Evolutionary conservation across 176 grass and related monocot species (phyloP).

Genomic region (Olyra latifolia): DNA sequence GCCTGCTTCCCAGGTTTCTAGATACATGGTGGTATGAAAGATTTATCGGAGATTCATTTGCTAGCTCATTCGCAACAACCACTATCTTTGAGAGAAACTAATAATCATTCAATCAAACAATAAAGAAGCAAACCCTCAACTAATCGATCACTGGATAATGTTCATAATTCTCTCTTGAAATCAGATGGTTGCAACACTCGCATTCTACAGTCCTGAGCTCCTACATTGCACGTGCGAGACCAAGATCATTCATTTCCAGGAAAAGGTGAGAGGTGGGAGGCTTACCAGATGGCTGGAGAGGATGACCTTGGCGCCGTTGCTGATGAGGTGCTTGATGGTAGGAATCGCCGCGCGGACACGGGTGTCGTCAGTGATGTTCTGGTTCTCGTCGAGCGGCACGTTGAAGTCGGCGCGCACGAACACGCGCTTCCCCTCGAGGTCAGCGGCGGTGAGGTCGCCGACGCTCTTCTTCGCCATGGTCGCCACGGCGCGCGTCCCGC

Average conservation of each 20-base stretch:
- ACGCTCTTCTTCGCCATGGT: slow-evolving; percentile 73
- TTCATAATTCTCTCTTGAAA: neutral
- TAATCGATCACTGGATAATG: neutral
- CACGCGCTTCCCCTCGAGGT: slow-evolving; percentile 70
- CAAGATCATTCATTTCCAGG: neutral
- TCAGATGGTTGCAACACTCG: neutral
- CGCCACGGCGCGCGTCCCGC: slow-evolving; percentile 45
- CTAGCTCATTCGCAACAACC: neutral
- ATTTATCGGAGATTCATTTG: neutral
- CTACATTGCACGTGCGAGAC: slow-evolving; percentile 13
- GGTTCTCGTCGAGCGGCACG: slow-evolving; percentile 66
- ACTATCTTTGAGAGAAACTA: neutral
- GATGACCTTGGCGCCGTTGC: slow-evolving; percentile 69
- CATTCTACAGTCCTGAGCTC: neutral
- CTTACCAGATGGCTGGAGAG: slow-evolving; percentile 74
- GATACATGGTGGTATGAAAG: neutral
- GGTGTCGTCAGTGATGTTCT: slow-evolving; percentile 76
- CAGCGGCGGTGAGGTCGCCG: slow-evolving; percentile 55
- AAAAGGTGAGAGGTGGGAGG: neutral
- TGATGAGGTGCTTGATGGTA: slow-evolving; percentile 66
- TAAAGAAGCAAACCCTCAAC: neutral
- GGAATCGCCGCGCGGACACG: slow-evolving; percentile 68
- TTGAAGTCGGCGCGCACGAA: slow-evolving; percentile 74
- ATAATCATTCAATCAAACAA: neutral
- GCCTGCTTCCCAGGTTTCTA: neutral